Evolutionary conservation across 495 filamentous ascomycete species (phyloP).

Genomic region (Penicillium simplicissimum): DNA sequence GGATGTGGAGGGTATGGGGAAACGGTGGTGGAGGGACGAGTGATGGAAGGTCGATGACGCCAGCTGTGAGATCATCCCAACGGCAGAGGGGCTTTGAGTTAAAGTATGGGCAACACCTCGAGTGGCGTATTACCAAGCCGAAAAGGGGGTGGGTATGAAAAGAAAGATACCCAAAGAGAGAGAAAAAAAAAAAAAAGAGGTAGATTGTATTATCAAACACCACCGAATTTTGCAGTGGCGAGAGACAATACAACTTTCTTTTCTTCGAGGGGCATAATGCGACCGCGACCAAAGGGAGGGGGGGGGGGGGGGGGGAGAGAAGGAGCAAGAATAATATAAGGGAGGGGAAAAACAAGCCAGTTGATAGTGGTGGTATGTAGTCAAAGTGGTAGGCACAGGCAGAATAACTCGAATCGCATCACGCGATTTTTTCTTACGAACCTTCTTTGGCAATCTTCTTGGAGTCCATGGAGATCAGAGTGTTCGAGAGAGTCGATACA

Average conservation of each 20-base stretch:
- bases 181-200: constrained; percentile 13
- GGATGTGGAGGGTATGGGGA: constrained; percentile 13
- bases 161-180: constrained; percentile 14
- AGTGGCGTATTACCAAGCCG: constrained; percentile 43
- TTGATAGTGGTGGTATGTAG: not conserved
- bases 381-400: not conserved
- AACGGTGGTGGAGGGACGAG: constrained; percentile 18
- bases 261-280: constrained; percentile 6
- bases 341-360: not conserved
- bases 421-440: constrained; percentile 15
- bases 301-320: not conserved
- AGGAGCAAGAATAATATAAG: not conserved
- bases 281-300: constrained; percentile 1
- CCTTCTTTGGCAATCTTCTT: constrained; percentile 49
- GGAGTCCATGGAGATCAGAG: constrained; percentile 51
- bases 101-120: constrained; percentile 29
- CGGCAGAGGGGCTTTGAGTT: constrained; percentile 34
- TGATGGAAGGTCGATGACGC: constrained; percentile 41
- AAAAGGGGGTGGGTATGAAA: constrained; percentile 25
- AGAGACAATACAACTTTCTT: constrained; percentile 7
- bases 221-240: constrained; percentile 1
- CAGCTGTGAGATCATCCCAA: constrained; percentile 51
- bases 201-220: constrained; percentile 10
- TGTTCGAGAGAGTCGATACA: constrained; percentile 37
- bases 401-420: constrained; percentile 4